Percentiles rank a stretch among this genome's conserved stretches.
Conservation (phyloP, 768 basidiomycete genomes). For the Brasilioporus rufonigricans region DNA sequence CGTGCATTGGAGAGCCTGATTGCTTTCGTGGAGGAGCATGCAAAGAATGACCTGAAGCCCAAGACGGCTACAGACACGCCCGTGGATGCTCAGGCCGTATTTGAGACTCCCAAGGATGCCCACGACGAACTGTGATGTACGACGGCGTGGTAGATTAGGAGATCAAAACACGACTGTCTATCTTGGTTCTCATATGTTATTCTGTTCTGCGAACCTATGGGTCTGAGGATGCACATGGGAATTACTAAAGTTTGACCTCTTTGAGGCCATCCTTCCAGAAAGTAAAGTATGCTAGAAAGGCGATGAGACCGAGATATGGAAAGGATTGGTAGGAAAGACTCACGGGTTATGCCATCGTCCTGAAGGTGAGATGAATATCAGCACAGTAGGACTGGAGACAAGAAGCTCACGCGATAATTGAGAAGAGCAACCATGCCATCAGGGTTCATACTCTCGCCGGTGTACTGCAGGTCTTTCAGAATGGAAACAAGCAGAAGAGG, state of each 20-base stretch:
- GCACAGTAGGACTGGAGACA: neutral
- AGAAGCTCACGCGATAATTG: conserved; percentile 76
- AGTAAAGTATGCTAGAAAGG: conserved; percentile 72
- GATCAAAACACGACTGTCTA: conserved; percentile 21
- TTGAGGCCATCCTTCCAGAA: conserved; percentile 97
- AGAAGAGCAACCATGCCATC: conserved; percentile 94
- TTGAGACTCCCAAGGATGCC: conserved; percentile 24
- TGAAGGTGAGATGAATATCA: conserved; percentile 27
- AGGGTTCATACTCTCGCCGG: conserved; percentile 72
- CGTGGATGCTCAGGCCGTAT: conserved; percentile 21
- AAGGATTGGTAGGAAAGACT: conserved; percentile 27
- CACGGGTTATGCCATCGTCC: conserved; percentile 83
- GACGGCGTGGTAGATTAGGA: conserved; percentile 11
- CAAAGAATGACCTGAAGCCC: conserved; percentile 67
- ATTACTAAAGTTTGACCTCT: conserved; percentile 61
- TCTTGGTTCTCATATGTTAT: conserved; percentile 18
- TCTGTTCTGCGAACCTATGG: conserved; percentile 10
- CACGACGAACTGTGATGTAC: conserved; percentile 31
- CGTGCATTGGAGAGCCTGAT: conserved; percentile 83
- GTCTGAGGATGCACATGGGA: neutral
- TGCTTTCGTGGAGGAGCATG: conserved; percentile 78
- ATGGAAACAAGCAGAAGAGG: too few relatives aligned
- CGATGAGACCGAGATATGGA: conserved; percentile 5
- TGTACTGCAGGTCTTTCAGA: conserved; percentile 46
- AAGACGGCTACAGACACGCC: conserved; percentile 22